Evolutionary conservation across 1,139 yeast genomes (phyloP).

Genomic region (Geotrichum histeridarum): DNA sequence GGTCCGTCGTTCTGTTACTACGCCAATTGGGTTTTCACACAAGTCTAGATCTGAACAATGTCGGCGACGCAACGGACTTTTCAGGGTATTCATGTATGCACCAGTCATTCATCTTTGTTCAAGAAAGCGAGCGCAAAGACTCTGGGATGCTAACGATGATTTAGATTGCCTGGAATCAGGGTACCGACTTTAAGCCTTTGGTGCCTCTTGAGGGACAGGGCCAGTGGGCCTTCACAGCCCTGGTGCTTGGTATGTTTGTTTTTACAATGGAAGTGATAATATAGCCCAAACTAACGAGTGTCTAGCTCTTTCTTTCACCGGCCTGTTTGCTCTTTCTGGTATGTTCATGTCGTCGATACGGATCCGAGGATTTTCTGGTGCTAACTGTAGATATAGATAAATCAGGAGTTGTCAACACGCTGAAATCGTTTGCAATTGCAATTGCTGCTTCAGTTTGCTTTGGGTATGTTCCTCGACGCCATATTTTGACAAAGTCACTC

Average conservation of each 20-base stretch:
- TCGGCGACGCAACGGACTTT: background rate
- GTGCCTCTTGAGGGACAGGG: constrained; percentile 23
- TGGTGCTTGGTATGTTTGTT: constrained; percentile 20
- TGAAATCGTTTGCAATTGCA: constrained; percentile 26
- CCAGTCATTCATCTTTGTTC: background rate
- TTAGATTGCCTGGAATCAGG: constrained; percentile 20
- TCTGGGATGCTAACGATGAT: background rate
- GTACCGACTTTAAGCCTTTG: constrained; percentile 18
- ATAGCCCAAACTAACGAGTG: background rate
- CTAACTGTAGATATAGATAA: constrained; percentile 19
- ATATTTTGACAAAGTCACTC: background rate
- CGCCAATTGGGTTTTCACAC: too few species aligned
- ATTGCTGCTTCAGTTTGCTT: constrained; percentile 33
- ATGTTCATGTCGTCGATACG: constrained; percentile 1
- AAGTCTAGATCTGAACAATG: background rate
- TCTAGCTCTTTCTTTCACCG: constrained; percentile 18
- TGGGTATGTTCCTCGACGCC: constrained; percentile 30
- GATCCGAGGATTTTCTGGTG: background rate
- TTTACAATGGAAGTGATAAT: background rate
- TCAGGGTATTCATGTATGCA: constrained; percentile 6
- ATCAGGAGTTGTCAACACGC: constrained; percentile 24
- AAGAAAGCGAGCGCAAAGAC: too few species aligned
- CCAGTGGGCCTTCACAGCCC: constrained; percentile 22
- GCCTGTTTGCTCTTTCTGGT: constrained; percentile 16
- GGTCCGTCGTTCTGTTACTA: too few species aligned